Conservation (phyloP, 306 rosid species). For the Potentilla sterilis region DNA sequence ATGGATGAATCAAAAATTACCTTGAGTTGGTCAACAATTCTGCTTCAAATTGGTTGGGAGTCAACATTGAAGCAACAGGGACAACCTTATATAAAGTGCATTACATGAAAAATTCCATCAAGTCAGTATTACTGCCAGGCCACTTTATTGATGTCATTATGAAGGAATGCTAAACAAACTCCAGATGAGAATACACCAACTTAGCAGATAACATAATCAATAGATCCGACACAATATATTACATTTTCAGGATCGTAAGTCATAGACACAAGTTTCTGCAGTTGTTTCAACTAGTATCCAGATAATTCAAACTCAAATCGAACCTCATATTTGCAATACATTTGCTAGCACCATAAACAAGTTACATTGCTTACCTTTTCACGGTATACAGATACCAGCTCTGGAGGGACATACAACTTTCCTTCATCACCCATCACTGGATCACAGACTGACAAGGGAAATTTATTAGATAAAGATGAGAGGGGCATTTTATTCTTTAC, state of each 20-base stretch:
- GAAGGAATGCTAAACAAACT: background rate
- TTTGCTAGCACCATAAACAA: background rate
- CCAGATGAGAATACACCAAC: background rate
- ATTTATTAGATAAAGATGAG: conserved; percentile 24
- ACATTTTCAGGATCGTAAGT: conserved; percentile 20
- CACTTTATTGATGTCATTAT: background rate
- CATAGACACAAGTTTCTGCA: conserved; percentile 3
- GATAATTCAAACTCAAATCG: conserved; percentile 11
- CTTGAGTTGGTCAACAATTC: conserved; percentile 71
- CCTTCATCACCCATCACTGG: conserved; percentile 99
- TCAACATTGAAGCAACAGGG: conserved; percentile 92
- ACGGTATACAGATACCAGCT: conserved; percentile 81
- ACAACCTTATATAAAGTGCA: conserved; percentile 61
- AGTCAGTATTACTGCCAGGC: conserved; percentile 16
- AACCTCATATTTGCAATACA: background rate
- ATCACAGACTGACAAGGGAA: conserved; percentile 72
- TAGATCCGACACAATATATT: conserved; percentile 12
- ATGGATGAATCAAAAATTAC: conserved; percentile 39
- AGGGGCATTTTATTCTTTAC: background rate
- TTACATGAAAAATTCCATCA: conserved; percentile 19
- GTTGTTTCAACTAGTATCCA: conserved; percentile 20
- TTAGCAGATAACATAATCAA: background rate
- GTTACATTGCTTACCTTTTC: conserved; percentile 61
- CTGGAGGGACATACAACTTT: conserved; percentile 82
- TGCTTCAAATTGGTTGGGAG: conserved; percentile 98